Evolutionary conservation across 1,284 basidiomycete genomes (phyloP).

Genomic region (Sporisorium reilianum): DNA sequence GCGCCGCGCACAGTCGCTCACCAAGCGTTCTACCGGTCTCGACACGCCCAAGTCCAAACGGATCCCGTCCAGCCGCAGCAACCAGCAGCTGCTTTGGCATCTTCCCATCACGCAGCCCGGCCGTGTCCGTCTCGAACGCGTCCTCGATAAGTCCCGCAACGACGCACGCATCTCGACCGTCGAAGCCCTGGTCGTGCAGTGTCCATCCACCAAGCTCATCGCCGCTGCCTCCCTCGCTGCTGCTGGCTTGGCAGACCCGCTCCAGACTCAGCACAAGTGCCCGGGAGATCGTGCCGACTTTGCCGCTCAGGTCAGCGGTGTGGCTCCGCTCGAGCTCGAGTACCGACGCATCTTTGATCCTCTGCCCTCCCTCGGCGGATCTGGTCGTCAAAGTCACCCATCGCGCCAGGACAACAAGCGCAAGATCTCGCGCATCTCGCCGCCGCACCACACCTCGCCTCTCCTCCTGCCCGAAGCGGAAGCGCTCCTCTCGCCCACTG

Average conservation of each 20-base stretch:
- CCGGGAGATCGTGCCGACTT: slow-evolving; percentile 59
- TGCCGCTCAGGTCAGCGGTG: slow-evolving; percentile 55
- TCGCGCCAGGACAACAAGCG: slow-evolving; percentile 29
- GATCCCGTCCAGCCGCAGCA: slow-evolving; percentile 7
- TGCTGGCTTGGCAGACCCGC: neutral
- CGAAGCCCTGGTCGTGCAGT: slow-evolving; percentile 63
- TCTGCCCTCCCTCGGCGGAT: slow-evolving; percentile 8
- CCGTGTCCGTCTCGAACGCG: slow-evolving; percentile 59
- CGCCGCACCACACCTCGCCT: slow-evolving; percentile 49
- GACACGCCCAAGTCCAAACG: slow-evolving; percentile 34
- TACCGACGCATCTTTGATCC: slow-evolving; percentile 52
- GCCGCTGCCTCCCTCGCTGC: slow-evolving; percentile 9
- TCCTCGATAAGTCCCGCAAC: slow-evolving; percentile 60
- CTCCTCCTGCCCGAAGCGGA: slow-evolving; percentile 44
- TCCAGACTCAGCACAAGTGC: slow-evolving; percentile 52
- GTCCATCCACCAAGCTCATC: slow-evolving; percentile 60
- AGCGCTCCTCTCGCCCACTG: slow-evolving; percentile 36
- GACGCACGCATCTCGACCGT: slow-evolving; percentile 54
- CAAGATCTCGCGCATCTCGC: slow-evolving; percentile 50
- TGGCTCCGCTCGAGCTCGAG: slow-evolving; percentile 61
- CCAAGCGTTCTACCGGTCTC: slow-evolving; percentile 19
- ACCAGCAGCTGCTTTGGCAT: slow-evolving; percentile 54
- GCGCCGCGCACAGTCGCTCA: slow-evolving; percentile 26
- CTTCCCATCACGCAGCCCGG: slow-evolving; percentile 57
- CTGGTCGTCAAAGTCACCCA: slow-evolving; percentile 12